A percentile compares a stretch with the other conserved stretches of the same genome.
Evolutionary conservation across 2,329 filamentous ascomycete species (phyloP).

Genomic region (Sclerotinia spermophila): DNA sequence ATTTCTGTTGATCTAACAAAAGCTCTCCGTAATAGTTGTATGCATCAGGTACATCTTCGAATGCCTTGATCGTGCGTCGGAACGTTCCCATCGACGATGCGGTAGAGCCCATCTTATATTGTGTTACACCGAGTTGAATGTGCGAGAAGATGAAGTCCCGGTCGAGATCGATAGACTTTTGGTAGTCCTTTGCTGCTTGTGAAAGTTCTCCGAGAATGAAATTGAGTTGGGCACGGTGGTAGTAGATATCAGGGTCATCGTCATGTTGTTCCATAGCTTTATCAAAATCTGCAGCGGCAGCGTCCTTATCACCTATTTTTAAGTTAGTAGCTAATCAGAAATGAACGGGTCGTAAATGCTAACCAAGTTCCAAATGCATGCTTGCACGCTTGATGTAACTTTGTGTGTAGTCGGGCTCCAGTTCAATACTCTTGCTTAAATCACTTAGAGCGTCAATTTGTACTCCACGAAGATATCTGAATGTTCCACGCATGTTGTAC

Average conservation of each 20-base stretch:
- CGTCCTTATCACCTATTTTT: conserved; percentile 68
- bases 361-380: conserved; percentile 92
- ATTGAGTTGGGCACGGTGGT: conserved; percentile 96
- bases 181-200: conserved; percentile 95
- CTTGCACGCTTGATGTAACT: conserved; percentile 98
- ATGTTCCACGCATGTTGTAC: conserved; percentile 95
- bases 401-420: conserved; percentile 84
- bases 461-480: conserved; percentile 87
- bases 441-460: conserved; percentile 78
- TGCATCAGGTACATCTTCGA: conserved; percentile 91
- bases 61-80: conserved; percentile 96
- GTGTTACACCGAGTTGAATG: conserved; percentile 97
- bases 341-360: conserved; percentile 31
- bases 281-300: conserved; percentile 83
- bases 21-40: conserved; percentile 99
- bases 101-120: conserved; percentile 99
- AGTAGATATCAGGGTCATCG: conserved; percentile 94
- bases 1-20: conserved; percentile 94
- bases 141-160: conserved; percentile 97
- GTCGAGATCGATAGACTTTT: conserved; percentile 97
- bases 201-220: conserved; percentile 95
- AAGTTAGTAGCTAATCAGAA: conserved; percentile 34
- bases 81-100: conserved; percentile 99
- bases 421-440: conserved; percentile 87
- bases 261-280: conserved; percentile 80